Base-by-base conservation (phyloP, 345 rosid genomes). In the Carallia pectinifolia region DNA sequence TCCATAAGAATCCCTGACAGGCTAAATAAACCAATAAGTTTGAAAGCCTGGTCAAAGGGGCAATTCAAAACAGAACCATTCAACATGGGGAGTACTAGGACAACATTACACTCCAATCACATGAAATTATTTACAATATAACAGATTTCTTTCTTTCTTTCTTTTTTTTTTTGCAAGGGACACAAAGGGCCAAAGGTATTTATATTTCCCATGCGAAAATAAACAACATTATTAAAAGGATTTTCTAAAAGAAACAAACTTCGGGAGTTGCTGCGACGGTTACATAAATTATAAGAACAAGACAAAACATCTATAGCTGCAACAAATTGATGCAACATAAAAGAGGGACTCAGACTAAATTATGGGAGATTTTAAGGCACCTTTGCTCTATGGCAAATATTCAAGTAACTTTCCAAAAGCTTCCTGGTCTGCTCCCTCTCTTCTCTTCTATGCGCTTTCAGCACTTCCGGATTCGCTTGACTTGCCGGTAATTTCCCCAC, bases 401-500 rank as follows among this genome's bases (percentile, higher is more conserved):
- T 59, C 78, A 77, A 68, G 84, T 86, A 86, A 37, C 69, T 65
- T 23, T 69, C 79, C 52, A 90, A 76, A 33, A 82, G 90, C 63
- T 77, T 82, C 67, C 64, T 69, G 71, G 77, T 72, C 76, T 70
- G 70, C 30, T 81, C 80, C 66, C 47, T 85, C 81, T 90, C 92
- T 67, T 80, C 79, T 62, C 65, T 79, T 79, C 96, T 82, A 62
- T 73, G 77, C 9, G 85, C 83, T 50, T 77, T 64, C 47, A 86
- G 77, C 27, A 83, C 84, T 70, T 78, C 81, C 12, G 53, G 66
- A 74, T 69, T 90, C 64, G 91, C 96, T 76, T 73, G 85, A 80
- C 72, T 83, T 9, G 82, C 96, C 0, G 91, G 93, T 52, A 90
- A 64, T 70, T 81, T 90, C 74, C 96, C 96, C 78, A 88, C 92